Evolutionary conservation across 1,284 basidiomycete species (phyloP), one percentile per base, ranked within the genome.

Genomic region (Neotropicomus parvogracilis): DNA sequence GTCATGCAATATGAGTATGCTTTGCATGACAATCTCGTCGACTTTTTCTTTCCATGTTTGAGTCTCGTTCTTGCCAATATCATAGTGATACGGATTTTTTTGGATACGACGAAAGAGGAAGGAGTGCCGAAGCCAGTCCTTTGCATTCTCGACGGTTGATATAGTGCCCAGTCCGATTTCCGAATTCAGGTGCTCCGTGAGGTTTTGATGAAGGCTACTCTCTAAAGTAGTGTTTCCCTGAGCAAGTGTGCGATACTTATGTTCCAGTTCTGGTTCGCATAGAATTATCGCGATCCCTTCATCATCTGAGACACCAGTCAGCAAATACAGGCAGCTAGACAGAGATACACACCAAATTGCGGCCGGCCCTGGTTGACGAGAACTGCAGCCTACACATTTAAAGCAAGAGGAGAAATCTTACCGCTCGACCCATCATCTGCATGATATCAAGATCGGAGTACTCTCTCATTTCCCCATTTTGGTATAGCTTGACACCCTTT

Each of bases 141-240:
- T 87, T 1, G 91, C 93, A 5, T 78, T 79, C 3, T 74, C 66
- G 4, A 88, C 55, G 53, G 77, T 75, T 3, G 72, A 79, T 57
- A 95, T 92, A 0, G 91, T 94, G 3, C 83, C 80, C 8, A 97
- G 75, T 0, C 85, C 85, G 44, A 97, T 87, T 69, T 97, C 95
- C 3, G 91, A 93, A 62, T 97, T 97, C 58, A 97, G 70, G 64
- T 97, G 91, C 64, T 97, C 94, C 2, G 83, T 74, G 10, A 97
- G 78, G 60, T 90, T 88, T 44, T 73, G 71, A 64, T 97, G 93
- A 26, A 95, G 76, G 53, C 79, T 86, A 64, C 89, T 93, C 67
- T 95, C 93, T 32, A 95, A 74, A 20, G 85, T 69, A 0, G 86
- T 92, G 48, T 75, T 78, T 14, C 80, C 84, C 56, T 84, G 80